Percentiles rank a stretch among this genome's conserved stretches.
phyloP scores from a whole-genome alignment of 225 moss, liverwort and hornwort species.

The Sphagnum contortum region DNA sequence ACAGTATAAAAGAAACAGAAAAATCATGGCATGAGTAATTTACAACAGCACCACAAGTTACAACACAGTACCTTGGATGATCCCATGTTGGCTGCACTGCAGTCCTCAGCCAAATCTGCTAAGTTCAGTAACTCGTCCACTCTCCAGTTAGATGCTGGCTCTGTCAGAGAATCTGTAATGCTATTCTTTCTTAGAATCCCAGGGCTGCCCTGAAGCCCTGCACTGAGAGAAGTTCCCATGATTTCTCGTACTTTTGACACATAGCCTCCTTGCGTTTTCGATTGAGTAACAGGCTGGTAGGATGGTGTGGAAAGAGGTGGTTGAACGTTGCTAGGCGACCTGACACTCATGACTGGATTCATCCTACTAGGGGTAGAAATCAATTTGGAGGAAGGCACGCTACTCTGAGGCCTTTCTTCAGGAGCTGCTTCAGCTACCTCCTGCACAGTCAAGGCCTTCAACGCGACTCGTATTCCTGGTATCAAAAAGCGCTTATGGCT shows the following conservation, averaged over 20 bases:
- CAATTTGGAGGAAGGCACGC: constrained; percentile 5
- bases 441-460: constrained; percentile 47
- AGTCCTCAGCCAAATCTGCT: constrained; percentile 78
- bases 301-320: constrained; percentile 14
- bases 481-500: constrained; percentile 78
- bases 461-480: constrained; percentile 68
- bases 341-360: not conserved
- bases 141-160: constrained; percentile 65
- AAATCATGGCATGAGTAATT: not conserved
- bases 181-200: constrained; percentile 31
- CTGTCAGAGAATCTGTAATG: constrained; percentile 52
- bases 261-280: constrained; percentile 13
- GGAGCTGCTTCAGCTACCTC: constrained; percentile 14
- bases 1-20: not conserved
- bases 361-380: not conserved
- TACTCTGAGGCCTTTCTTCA: constrained; percentile 28
- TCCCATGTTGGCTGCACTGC: constrained; percentile 66
- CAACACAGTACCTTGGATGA: constrained; percentile 68
- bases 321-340: not conserved
- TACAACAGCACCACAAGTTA: not conserved
- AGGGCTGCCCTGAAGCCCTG: constrained; percentile 10
- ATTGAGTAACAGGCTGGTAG: constrained; percentile 15
- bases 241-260: constrained; percentile 12
- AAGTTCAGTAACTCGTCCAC: constrained; percentile 75
- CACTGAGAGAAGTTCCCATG: constrained; percentile 4